Evolutionary conservation across 257 asterid genomes (phyloP).

Genomic region (Scutellaria minor): DNA sequence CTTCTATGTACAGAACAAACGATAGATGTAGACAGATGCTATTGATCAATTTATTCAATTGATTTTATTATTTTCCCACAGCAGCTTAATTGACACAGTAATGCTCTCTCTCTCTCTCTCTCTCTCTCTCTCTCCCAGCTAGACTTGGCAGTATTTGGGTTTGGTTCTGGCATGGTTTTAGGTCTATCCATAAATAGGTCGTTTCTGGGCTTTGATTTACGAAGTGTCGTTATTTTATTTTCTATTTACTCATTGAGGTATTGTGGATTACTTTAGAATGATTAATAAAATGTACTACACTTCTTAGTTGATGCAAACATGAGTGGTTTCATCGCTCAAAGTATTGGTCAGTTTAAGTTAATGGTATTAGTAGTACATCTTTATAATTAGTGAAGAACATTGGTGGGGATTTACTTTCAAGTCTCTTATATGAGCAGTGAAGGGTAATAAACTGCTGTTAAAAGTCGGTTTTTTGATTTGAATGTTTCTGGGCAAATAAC

Average conservation of each 20-base stretch:
- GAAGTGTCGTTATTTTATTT: not conserved
- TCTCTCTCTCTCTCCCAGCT: not conserved
- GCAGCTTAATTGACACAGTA: not conserved
- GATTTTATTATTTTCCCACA: slow-evolving; percentile 37
- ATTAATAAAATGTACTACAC: not conserved
- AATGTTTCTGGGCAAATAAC: not conserved
- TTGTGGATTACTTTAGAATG: not conserved
- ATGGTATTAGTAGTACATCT: not conserved
- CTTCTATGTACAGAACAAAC: slow-evolving; percentile 51
- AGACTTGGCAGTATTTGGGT: not conserved
- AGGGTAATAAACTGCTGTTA: too few species aligned
- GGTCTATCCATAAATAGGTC: not conserved
- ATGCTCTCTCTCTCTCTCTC: slow-evolving; percentile 2
- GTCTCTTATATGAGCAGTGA: not conserved
- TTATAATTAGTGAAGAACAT: not conserved
- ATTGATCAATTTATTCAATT: slow-evolving; percentile 53
- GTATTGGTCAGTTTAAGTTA: not conserved
- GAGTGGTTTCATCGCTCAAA: not conserved
- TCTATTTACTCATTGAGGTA: not conserved
- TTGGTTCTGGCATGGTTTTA: not conserved
- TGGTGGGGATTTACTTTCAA: not conserved
- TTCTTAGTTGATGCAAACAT: not conserved
- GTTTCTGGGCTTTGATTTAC: not conserved
- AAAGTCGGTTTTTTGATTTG: not conserved
- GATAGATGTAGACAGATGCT: slow-evolving; percentile 25